A percentile compares a stretch with the other conserved stretches of the same genome.
phyloP scores from a whole-genome alignment of 805 yeast species.

The Blastobotrys americana region DNA sequence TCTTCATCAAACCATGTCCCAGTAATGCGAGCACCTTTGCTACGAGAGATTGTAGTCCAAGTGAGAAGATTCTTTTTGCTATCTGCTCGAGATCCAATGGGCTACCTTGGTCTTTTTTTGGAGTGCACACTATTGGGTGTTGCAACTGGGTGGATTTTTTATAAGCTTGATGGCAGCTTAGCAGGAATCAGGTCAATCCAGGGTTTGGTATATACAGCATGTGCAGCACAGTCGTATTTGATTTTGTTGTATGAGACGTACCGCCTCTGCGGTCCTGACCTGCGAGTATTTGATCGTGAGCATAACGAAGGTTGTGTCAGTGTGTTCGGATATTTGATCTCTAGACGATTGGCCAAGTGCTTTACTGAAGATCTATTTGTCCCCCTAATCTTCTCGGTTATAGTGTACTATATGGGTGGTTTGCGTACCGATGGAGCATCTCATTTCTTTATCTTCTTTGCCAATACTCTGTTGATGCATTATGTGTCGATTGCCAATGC shows the following conservation, averaged over 20 bases:
- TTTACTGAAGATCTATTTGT: conserved; percentile 63
- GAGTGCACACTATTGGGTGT: conserved; percentile 50
- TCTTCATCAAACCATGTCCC: conserved; percentile 9
- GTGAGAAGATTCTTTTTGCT: conserved; percentile 41
- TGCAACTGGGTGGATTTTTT: conserved; percentile 72
- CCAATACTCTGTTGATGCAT: conserved; percentile 49
- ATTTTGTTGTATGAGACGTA: conserved; percentile 52
- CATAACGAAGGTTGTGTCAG: conserved; percentile 62
- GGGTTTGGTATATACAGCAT: conserved; percentile 46
- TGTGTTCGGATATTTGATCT: conserved; percentile 56
- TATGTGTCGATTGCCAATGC: conserved; percentile 52
- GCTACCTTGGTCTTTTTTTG: conserved; percentile 37
- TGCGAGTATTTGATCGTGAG: conserved; percentile 57
- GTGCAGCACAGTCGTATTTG: conserved; percentile 49
- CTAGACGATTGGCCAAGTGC: conserved; percentile 59
- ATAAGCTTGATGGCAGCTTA: conserved; percentile 41
- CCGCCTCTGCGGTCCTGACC: conserved; percentile 47
- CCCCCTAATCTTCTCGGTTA: conserved; percentile 49
- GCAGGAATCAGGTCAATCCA: conserved; percentile 59
- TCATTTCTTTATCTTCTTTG: conserved; percentile 57
- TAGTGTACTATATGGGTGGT: conserved; percentile 75
- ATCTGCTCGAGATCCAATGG: conserved; percentile 46
- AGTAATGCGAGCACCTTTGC: conserved; percentile 35
- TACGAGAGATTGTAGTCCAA: conserved; percentile 39
- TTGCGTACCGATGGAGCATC: conserved; percentile 40